These are phyloP conservation scores for Penicillium taxi DNA, from an alignment of 495 filamentous ascomycete species.

Conservation along the genomic window DNA sequence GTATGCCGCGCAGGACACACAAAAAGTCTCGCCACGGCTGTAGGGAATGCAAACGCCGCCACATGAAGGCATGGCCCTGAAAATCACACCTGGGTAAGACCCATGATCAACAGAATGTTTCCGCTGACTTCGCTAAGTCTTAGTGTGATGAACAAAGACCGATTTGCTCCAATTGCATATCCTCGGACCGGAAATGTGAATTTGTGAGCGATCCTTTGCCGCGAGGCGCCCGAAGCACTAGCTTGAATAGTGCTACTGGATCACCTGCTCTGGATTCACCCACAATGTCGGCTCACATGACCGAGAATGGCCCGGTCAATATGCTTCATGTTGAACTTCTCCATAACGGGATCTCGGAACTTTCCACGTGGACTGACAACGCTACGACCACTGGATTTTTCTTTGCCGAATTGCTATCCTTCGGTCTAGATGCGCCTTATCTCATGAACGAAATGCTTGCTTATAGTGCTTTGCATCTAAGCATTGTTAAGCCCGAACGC, in stretches of 20 bases:
- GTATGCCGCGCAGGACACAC: constrained; percentile 22
- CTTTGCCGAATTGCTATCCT: constrained; percentile 7
- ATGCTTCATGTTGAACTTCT: constrained; percentile 28
- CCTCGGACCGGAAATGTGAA: constrained; percentile 17
- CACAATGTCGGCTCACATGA: neutral
- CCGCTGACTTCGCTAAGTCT: too few species aligned
- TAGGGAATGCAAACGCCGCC: constrained; percentile 31
- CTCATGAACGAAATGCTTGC: constrained; percentile 13
- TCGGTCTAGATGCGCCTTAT: constrained; percentile 14
- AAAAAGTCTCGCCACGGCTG: constrained; percentile 33
- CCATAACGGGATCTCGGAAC: constrained; percentile 17
- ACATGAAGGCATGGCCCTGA: constrained; percentile 25
- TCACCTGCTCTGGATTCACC: too few species aligned
- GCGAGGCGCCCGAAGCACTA: too few species aligned
- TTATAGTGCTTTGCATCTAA: constrained; percentile 10
- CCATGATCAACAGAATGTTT: too few species aligned
- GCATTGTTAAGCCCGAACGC: constrained; percentile 4
- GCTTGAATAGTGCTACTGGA: too few species aligned
- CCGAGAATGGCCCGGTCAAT: constrained; percentile 18
- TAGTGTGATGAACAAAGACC: constrained; percentile 33
- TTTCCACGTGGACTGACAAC: too few species aligned
- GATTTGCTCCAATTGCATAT: constrained; percentile 28
- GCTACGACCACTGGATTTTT: neutral
- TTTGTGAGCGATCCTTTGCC: neutral
- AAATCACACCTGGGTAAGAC: neutral